Conservation (phyloP, 164 flowering plant genomes). For the Chimonanthus salicifolius region DNA sequence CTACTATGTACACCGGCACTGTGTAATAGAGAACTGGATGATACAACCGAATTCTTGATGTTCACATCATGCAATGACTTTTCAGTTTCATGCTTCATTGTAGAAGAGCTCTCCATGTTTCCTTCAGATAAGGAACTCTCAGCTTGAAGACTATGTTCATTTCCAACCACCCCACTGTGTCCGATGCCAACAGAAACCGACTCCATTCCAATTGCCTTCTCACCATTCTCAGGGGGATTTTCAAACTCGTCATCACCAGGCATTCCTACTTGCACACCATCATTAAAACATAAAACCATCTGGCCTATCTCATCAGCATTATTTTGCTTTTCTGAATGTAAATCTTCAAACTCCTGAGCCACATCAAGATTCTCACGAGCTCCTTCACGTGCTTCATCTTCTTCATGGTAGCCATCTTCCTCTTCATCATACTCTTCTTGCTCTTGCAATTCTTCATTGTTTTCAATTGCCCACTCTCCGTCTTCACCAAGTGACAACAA, state of each 20-base stretch:
- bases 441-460: slow-evolving; percentile 52
- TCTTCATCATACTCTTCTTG: slow-evolving; percentile 95
- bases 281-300: slow-evolving; percentile 67
- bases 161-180: slow-evolving; percentile 23
- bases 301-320: slow-evolving; percentile 35
- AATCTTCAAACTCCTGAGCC: slow-evolving; percentile 46
- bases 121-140: slow-evolving; percentile 24
- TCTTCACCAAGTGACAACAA: slow-evolving; percentile 50
- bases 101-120: slow-evolving; percentile 22
- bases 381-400: slow-evolving; percentile 73
- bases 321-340: slow-evolving; percentile 52
- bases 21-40: background rate
- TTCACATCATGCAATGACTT: slow-evolving; percentile 30
- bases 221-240: slow-evolving; percentile 33
- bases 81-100: slow-evolving; percentile 29
- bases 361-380: slow-evolving; percentile 53
- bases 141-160: slow-evolving; percentile 23
- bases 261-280: slow-evolving; percentile 66
- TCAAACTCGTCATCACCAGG: slow-evolving; percentile 56
- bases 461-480: slow-evolving; percentile 75
- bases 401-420: slow-evolving; percentile 72
- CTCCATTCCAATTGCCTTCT: slow-evolving; percentile 24
- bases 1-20: no score
- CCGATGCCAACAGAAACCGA: slow-evolving; percentile 29
- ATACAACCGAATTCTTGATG: slow-evolving; percentile 20